Evolutionary conservation across 257 asterid genomes (phyloP).

Genomic region (Solanum bulbocastanum): DNA sequence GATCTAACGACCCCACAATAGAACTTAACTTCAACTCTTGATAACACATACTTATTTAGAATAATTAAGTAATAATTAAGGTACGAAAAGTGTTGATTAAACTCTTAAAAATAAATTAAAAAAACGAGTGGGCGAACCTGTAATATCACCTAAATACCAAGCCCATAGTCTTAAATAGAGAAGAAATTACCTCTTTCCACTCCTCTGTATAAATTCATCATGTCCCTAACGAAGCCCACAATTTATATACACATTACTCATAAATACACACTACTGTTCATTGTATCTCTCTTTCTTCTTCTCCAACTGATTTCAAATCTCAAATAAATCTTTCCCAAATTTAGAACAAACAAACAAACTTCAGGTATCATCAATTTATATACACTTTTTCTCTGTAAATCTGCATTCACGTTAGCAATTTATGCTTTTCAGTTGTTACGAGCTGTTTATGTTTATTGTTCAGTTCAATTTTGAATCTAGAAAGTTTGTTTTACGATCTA

Average conservation of each 20-base stretch:
- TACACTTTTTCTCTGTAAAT: background rate
- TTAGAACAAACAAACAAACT: background rate
- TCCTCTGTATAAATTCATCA: conserved; percentile 26
- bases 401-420: background rate
- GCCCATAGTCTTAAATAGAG: conserved; percentile 7
- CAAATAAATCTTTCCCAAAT: background rate
- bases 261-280: background rate
- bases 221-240: background rate
- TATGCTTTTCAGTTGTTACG: background rate
- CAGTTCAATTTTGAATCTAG: background rate
- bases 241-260: background rate
- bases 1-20: background rate
- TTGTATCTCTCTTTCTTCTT: background rate
- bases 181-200: background rate
- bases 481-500: background rate
- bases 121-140: background rate
- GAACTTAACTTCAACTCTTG: background rate
- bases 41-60: background rate
- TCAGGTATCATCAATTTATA: background rate
- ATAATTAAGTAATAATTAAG: background rate
- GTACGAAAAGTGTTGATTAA: no score
- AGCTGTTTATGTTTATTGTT: background rate
- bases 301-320: background rate
- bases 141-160: conserved; percentile 10
- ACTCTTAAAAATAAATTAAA: background rate